These are phyloP conservation scores for Barnettozyma siamensis DNA, from an alignment of 805 yeast species.

Conservation along the genomic window DNA sequence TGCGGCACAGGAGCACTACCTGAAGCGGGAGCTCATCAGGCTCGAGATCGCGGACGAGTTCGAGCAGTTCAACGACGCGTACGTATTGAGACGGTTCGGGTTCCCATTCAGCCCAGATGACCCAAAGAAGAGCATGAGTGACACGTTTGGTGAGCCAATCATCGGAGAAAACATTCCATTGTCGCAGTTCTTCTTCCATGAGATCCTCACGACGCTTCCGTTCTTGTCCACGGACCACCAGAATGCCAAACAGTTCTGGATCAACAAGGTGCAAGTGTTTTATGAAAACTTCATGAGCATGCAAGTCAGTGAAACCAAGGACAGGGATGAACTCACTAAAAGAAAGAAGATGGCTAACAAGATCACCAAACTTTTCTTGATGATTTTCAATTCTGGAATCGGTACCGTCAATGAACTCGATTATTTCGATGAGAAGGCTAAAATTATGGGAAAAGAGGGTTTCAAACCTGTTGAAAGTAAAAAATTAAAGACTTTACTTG, in stretches of 20 bases:
- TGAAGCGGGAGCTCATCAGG: slow-evolving; percentile 74
- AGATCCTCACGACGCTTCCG: slow-evolving; percentile 68
- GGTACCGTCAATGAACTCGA: slow-evolving; percentile 51
- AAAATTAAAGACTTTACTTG: slow-evolving; percentile 30
- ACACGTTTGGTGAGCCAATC: slow-evolving; percentile 13
- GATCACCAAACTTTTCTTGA: slow-evolving; percentile 53
- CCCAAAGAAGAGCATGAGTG: slow-evolving; percentile 27
- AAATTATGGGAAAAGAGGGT: slow-evolving; percentile 18
- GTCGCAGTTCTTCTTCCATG: slow-evolving; percentile 55
- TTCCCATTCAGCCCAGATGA: slow-evolving; percentile 58
- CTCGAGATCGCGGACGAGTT: slow-evolving; percentile 61
- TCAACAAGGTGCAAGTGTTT: slow-evolving; percentile 69
- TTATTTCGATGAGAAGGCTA: slow-evolving; percentile 36
- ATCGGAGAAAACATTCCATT: slow-evolving; percentile 48
- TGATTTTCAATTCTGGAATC: slow-evolving; percentile 72
- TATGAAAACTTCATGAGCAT: slow-evolving; percentile 72
- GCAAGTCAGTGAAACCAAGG: slow-evolving; percentile 66
- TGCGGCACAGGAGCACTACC: slow-evolving; percentile 82
- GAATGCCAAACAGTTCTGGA: slow-evolving; percentile 68
- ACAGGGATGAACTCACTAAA: slow-evolving; percentile 71
- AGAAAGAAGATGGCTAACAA: slow-evolving; percentile 57
- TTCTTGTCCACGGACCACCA: slow-evolving; percentile 44
- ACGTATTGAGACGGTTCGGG: slow-evolving; percentile 67
- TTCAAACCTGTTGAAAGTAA: slow-evolving; percentile 24
- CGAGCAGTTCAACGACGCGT: slow-evolving; percentile 47